A percentile compares a stretch with the other conserved stretches of the same genome.
Evolutionary conservation across 306 rosid genomes (phyloP).

Genomic region (Elaeagnus macrophylla): DNA sequence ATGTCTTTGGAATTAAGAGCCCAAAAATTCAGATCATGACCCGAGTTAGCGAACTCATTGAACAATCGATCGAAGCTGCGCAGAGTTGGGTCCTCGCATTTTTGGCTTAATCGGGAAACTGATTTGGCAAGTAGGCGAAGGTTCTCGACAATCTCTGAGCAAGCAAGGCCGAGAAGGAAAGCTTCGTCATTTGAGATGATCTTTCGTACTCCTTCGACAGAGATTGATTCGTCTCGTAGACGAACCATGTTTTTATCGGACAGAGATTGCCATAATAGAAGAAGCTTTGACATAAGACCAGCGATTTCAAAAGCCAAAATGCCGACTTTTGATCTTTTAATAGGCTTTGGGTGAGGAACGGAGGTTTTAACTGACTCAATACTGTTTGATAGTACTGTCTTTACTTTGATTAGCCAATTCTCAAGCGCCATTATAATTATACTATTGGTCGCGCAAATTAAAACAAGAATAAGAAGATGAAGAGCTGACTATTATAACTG

Average conservation of each 20-base stretch:
- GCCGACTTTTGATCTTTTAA: constrained; percentile 39
- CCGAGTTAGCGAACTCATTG: constrained; percentile 60
- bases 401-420: constrained; percentile 59
- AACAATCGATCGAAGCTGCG: constrained; percentile 37
- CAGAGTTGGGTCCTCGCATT: constrained; percentile 40
- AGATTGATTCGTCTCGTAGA: constrained; percentile 54
- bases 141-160: constrained; percentile 58
- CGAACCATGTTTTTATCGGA: constrained; percentile 57
- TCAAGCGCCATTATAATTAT: constrained; percentile 58
- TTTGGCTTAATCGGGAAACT: constrained; percentile 36
- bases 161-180: constrained; percentile 62
- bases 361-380: constrained; percentile 34
- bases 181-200: constrained; percentile 70
- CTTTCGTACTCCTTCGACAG: constrained; percentile 65
- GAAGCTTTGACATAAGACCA: constrained; percentile 80
- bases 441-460: neutral
- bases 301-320: no score
- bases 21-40: constrained; percentile 53
- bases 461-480: neutral
- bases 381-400: constrained; percentile 49
- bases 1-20: constrained; percentile 46
- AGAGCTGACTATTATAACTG: constrained; percentile 8
- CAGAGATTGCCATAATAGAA: constrained; percentile 72
- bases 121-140: constrained; percentile 50
- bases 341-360: neutral